phyloP scores from a whole-genome alignment of 2,329 filamentous ascomycete species.

The Hirsutella rhossiliensis region DNA sequence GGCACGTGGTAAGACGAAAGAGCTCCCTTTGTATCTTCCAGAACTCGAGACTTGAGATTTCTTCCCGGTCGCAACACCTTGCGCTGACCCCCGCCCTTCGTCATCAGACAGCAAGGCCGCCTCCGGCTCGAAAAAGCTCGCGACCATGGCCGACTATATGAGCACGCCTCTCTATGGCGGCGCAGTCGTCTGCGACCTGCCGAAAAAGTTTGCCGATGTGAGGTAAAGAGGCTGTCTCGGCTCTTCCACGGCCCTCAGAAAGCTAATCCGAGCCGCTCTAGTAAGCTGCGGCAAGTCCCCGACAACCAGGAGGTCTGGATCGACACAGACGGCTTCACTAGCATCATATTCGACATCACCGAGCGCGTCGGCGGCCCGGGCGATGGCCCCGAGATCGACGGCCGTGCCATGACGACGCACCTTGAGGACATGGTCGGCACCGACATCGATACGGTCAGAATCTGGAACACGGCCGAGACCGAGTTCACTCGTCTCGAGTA shows the following conservation, averaged over 20 bases:
- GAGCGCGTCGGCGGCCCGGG: conserved; percentile 57
- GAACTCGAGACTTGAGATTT: no score
- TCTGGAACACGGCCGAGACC: conserved; percentile 53
- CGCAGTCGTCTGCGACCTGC: conserved; percentile 57
- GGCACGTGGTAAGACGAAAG: no score
- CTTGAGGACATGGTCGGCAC: conserved; percentile 57
- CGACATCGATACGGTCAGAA: conserved; percentile 50
- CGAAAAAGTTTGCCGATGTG: conserved; percentile 57
- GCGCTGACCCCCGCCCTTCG: no score
- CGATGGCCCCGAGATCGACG: conserved; percentile 48
- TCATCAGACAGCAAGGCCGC: no score
- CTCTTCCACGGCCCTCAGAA: background rate
- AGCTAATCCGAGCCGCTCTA: conserved; percentile 18
- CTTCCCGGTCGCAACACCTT: no score
- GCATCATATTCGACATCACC: conserved; percentile 81
- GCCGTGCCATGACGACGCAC: conserved; percentile 57
- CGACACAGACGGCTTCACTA: conserved; percentile 71
- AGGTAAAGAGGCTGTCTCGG: conserved; percentile 36
- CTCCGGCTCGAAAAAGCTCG: no score
- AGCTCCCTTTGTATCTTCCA: no score
- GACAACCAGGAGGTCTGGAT: conserved; percentile 91
- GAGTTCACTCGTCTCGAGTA: conserved; percentile 44
- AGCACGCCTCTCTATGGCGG: conserved; percentile 58
- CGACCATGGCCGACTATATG: conserved; percentile 39
- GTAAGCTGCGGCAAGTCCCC: conserved; percentile 62